Evolutionary conservation across 2,329 filamentous ascomycete species (phyloP).

Genomic region (Xylariomycetidae sp.): DNA sequence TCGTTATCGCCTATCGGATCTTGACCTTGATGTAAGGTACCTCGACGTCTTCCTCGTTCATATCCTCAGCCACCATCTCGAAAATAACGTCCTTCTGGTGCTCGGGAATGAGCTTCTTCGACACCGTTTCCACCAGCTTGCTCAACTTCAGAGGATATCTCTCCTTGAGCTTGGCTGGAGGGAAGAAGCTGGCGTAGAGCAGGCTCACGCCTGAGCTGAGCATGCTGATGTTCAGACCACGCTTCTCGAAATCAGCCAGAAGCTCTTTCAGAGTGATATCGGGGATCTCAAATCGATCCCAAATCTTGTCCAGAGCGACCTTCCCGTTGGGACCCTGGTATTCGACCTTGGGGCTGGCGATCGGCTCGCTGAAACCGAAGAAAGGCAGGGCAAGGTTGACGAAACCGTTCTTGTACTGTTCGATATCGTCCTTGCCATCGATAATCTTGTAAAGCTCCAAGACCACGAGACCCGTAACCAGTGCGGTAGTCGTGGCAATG

Average conservation of each 20-base stretch:
- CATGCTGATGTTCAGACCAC: conserved; percentile 83
- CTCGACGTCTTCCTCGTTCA: conserved; percentile 88
- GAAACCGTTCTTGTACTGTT: conserved; percentile 99
- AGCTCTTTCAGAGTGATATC: conserved; percentile 84
- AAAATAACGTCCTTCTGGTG: conserved; percentile 97
- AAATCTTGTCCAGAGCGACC: conserved; percentile 89
- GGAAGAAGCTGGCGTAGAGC: conserved; percentile 91
- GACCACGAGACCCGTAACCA: conserved; percentile 90
- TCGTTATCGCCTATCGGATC: conserved; percentile 37
- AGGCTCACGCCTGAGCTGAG: conserved; percentile 95
- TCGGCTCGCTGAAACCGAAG: conserved; percentile 97
- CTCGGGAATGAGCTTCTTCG: conserved; percentile 83
- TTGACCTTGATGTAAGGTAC: conserved; percentile 95
- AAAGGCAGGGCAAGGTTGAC: conserved; percentile 94
- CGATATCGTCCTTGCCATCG: conserved; percentile 92
- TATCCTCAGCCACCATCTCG: conserved; percentile 89
- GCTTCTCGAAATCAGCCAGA: conserved; percentile 72
- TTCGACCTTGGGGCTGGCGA: conserved; percentile 86
- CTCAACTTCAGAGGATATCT: conserved; percentile 79
- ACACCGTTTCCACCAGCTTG: conserved; percentile 80
- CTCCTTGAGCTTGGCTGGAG: conserved; percentile 73
- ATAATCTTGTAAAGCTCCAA: conserved; percentile 95
- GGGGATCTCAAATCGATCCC: conserved; percentile 91
- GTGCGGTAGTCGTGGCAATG: conserved; percentile 92
- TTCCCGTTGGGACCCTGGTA: conserved; percentile 77